Evolutionary conservation across 805 yeast species (phyloP).

Genomic region (Candida silvatica): DNA sequence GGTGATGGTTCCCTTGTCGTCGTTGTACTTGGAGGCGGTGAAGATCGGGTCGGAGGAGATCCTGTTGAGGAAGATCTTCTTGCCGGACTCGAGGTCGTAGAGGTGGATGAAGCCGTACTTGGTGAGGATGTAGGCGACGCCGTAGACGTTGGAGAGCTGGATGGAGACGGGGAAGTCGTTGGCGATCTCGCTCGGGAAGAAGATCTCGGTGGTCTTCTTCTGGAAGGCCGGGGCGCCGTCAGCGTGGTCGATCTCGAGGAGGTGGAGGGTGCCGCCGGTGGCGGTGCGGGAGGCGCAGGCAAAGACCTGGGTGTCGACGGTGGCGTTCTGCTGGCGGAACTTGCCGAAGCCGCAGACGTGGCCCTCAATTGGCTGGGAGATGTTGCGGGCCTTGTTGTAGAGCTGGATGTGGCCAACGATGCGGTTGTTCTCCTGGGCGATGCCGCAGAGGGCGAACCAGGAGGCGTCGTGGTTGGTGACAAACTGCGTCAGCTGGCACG

Average conservation of each 20-base stretch:
- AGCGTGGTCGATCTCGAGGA: constrained; percentile 93
- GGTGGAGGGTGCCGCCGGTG: constrained; percentile 78
- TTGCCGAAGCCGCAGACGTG: constrained; percentile 89
- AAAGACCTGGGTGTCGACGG: constrained; percentile 76
- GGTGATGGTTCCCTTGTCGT: constrained; percentile 78
- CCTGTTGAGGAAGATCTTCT: constrained; percentile 89
- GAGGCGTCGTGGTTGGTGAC: constrained; percentile 70
- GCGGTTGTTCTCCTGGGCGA: constrained; percentile 87
- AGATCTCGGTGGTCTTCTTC: constrained; percentile 87
- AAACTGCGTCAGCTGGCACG: constrained; percentile 85
- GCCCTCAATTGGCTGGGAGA: constrained; percentile 96
- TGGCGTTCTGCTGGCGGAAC: constrained; percentile 64
- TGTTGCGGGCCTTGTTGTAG: constrained; percentile 78
- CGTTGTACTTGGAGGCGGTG: constrained; percentile 69
- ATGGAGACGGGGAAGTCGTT: constrained; percentile 95
- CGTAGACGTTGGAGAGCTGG: constrained; percentile 78
- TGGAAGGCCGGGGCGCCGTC: constrained; percentile 74
- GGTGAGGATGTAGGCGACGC: constrained; percentile 82
- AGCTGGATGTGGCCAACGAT: constrained; percentile 96
- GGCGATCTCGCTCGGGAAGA: constrained; percentile 93
- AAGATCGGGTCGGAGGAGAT: constrained; percentile 94
- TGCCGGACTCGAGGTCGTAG: constrained; percentile 89
- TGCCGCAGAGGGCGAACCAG: constrained; percentile 96
- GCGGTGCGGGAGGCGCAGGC: constrained; percentile 87
- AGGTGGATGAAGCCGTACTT: constrained; percentile 95